These are phyloP conservation scores for Myxozyma udenii DNA, from an alignment of 805 yeast genomes.

Conservation along the genomic window DNA sequence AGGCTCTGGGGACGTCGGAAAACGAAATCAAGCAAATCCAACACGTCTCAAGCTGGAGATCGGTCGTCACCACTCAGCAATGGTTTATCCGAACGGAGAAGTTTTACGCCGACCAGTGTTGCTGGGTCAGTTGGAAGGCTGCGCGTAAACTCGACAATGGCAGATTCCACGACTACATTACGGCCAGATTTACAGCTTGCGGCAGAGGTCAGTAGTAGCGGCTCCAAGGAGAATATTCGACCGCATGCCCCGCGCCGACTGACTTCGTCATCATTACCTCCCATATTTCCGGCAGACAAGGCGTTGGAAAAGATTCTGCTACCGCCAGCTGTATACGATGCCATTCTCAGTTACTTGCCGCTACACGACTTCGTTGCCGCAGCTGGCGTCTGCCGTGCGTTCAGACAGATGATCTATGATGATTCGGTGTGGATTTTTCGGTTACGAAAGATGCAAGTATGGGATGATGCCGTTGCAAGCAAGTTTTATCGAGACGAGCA, in stretches of 20 bases:
- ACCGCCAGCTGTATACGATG: slow-evolving; percentile 9
- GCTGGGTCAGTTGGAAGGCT: background rate
- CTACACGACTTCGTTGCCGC: slow-evolving; percentile 19
- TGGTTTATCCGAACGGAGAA: no score
- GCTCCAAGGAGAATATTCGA: background rate
- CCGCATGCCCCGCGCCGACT: slow-evolving; percentile 7
- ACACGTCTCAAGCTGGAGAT: no score
- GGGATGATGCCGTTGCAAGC: slow-evolving; percentile 37
- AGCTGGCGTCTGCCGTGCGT: slow-evolving; percentile 29
- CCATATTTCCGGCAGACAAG: slow-evolving; percentile 12
- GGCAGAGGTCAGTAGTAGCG: background rate
- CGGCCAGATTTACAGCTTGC: background rate
- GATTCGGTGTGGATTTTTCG: slow-evolving; percentile 25
- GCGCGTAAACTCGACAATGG: background rate
- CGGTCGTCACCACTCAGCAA: no score
- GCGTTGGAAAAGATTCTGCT: slow-evolving; percentile 2
- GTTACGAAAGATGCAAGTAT: slow-evolving; percentile 30
- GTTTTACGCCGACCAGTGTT: no score
- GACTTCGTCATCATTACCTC: slow-evolving; percentile 18
- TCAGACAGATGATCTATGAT: slow-evolving; percentile 27
- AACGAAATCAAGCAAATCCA: no score
- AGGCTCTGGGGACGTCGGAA: no score
- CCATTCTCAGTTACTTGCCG: slow-evolving; percentile 15
- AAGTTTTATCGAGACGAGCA: slow-evolving; percentile 2
- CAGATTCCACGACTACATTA: background rate